Conservation (phyloP, 2,329 filamentous ascomycete genomes). For the Penicillium decumbens region DNA sequence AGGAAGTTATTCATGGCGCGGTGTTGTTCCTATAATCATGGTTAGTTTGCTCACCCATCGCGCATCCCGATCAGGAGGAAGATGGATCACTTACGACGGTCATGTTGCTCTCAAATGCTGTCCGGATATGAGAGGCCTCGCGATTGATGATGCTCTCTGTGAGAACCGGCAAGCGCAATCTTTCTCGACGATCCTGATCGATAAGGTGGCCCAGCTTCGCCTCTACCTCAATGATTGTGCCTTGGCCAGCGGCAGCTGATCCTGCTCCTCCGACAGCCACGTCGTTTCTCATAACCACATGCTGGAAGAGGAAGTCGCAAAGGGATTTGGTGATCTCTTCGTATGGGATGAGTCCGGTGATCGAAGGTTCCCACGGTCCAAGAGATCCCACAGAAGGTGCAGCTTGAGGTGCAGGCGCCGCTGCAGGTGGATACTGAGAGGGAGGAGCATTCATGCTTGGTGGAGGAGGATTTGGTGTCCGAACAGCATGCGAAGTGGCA, state of each 20-base stretch:
- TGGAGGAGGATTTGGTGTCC: slow-evolving; percentile 16
- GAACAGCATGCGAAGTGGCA: slow-evolving; percentile 12
- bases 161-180: slow-evolving; percentile 62
- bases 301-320: slow-evolving; percentile 74
- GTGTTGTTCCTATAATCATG: slow-evolving; percentile 64
- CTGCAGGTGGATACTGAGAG: slow-evolving; percentile 8
- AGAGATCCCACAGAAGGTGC: slow-evolving; percentile 25
- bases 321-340: slow-evolving; percentile 70
- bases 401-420: not conserved
- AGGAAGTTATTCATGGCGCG: slow-evolving; percentile 77
- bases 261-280: slow-evolving; percentile 51
- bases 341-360: slow-evolving; percentile 65
- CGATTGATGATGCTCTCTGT: slow-evolving; percentile 67
- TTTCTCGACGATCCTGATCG: slow-evolving; percentile 64
- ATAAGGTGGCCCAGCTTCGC: slow-evolving; percentile 84
- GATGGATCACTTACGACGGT: slow-evolving; percentile 60
- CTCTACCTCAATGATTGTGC: slow-evolving; percentile 83
- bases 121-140: slow-evolving; percentile 45
- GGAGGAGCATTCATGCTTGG: slow-evolving; percentile 30
- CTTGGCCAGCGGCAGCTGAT: slow-evolving; percentile 57
- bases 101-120: slow-evolving; percentile 83
- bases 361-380: slow-evolving; percentile 52
- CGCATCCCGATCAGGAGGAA: not conserved
- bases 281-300: slow-evolving; percentile 65
- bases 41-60: slow-evolving; percentile 5